Base-by-base conservation (phyloP, 768 basidiomycete genomes). In the Tephrocybe sp. region DNA sequence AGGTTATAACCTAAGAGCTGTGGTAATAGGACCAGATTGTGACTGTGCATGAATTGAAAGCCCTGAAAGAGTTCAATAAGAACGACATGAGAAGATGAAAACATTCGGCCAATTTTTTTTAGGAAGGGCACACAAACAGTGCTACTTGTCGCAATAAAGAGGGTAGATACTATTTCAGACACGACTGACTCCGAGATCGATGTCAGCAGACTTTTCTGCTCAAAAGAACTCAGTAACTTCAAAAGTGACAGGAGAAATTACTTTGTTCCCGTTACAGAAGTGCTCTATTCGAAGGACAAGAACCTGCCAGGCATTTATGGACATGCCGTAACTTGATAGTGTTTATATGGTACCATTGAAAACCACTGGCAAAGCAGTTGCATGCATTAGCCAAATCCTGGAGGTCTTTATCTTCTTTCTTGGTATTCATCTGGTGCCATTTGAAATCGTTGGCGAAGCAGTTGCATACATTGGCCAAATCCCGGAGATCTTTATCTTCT, bases 41-140 rank as follows among this genome's bases (percentile, higher is more conserved):
- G 55, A 9, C 56, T 12, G 22, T 72, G 69, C 66, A 72, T 70
- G 31, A n/a, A n/a, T n/a, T n/a, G n/a, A n/a, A n/a, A n/a, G n/a
- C n/a, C n/a, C n/a, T 49, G n/a, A 5, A 40, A 49, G 19, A 2
- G 13, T 16, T n/a, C n/a, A n/a, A n/a, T n/a, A n/a, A n/a, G n/a
- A n/a, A n/a, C n/a, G n/a, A n/a, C n/a, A n/a, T n/a, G n/a, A n/a
- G n/a, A n/a, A n/a, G n/a, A n/a, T n/a, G n/a, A n/a, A n/a, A 9
- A 20, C 36, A 16, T 6, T n/a, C 34, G 34, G 19, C 13, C 5
- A 5, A 26, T 12, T 20, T n/a, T n/a, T 7, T 19, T 6, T 31
- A 41, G 39, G 10, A 17, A 33, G 48, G 48, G 14, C 48, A 49
- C 31, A 42, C 40, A 20, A 42, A 62, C 20, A 57, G 60, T 33